Evolutionary conservation across 176 grass and related monocot genomes (phyloP).

Genomic region (Otatea glauca): DNA sequence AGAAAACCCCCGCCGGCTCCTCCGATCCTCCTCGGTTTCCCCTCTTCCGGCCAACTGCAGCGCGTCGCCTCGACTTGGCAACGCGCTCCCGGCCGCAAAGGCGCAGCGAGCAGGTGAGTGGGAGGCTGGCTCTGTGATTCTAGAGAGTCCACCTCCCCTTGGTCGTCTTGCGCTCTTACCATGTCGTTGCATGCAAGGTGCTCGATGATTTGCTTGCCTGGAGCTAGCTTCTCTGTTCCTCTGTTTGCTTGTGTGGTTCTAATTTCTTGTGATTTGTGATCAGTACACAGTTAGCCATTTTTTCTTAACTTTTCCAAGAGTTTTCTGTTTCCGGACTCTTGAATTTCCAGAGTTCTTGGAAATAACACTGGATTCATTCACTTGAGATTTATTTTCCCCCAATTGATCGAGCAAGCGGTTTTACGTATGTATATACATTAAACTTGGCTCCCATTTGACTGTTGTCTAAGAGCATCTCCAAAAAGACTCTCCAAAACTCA

Average conservation of each 20-base stretch:
- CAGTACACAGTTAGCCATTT: not conserved
- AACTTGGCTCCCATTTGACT: too few species aligned
- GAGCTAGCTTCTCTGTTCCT: not conserved
- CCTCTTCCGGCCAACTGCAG: not conserved
- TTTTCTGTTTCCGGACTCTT: too few species aligned
- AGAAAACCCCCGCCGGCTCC: too few species aligned
- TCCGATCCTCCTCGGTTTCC: not conserved
- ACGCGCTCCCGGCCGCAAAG: not conserved
- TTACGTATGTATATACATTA: too few species aligned
- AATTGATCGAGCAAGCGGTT: too few species aligned
- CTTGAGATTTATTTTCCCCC: too few species aligned
- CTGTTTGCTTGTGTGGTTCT: not conserved
- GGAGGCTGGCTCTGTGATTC: too few species aligned
- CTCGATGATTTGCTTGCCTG: slow-evolving; percentile 13
- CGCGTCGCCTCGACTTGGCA: not conserved
- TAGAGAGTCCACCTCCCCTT: not conserved
- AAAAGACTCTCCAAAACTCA: too few species aligned
- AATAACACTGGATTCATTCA: too few species aligned
- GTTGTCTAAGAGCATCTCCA: too few species aligned
- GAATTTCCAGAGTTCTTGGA: too few species aligned
- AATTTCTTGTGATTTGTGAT: not conserved
- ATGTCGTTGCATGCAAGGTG: not conserved
- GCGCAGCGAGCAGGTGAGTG: not conserved
- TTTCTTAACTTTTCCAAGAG: too few species aligned
- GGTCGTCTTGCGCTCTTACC: not conserved